phyloP scores from a whole-genome alignment of 768 basidiomycete genomes.

The Leccinum rimulosum region DNA sequence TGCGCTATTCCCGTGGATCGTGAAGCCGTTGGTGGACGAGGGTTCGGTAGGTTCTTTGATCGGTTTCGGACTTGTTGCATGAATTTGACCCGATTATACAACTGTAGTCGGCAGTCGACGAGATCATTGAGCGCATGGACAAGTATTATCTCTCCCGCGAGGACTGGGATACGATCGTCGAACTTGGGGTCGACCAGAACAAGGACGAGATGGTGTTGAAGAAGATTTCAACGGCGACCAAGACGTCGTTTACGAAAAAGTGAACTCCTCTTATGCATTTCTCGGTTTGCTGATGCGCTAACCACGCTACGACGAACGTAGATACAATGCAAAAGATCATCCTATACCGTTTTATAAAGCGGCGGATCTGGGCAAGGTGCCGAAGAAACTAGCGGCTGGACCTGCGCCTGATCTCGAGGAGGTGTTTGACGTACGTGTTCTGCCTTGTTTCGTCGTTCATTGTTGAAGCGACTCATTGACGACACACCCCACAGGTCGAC shows the following conservation, averaged over 20 bases:
- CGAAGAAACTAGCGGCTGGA: slow-evolving; percentile 76
- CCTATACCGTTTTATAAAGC: slow-evolving; percentile 96
- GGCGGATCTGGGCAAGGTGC: slow-evolving; percentile 68
- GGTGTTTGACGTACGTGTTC: slow-evolving; percentile 67
- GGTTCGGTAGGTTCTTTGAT: slow-evolving; percentile 62
- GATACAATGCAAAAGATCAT: slow-evolving; percentile 87
- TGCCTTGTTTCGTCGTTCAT: background rate
- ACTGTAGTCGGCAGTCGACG: slow-evolving; percentile 55
- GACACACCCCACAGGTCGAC: slow-evolving; percentile 36
- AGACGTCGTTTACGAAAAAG: slow-evolving; percentile 84
- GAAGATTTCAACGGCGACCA: slow-evolving; percentile 78
- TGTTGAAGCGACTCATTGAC: background rate
- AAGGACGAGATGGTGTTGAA: slow-evolving; percentile 76
- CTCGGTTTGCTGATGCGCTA: no score
- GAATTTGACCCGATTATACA: background rate
- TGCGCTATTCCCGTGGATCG: slow-evolving; percentile 76
- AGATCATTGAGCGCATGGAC: slow-evolving; percentile 88
- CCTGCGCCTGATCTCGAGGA: slow-evolving; percentile 91
- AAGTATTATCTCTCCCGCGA: slow-evolving; percentile 91
- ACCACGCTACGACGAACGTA: slow-evolving; percentile 26
- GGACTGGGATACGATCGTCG: slow-evolving; percentile 95
- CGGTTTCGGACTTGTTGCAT: background rate
- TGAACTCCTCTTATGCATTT: slow-evolving; percentile 25
- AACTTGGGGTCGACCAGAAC: slow-evolving; percentile 83
- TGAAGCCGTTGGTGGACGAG: slow-evolving; percentile 70